These are phyloP conservation scores for Styphnolobium japonicum DNA, from an alignment of 306 rosid genomes.

Conservation along the genomic window DNA sequence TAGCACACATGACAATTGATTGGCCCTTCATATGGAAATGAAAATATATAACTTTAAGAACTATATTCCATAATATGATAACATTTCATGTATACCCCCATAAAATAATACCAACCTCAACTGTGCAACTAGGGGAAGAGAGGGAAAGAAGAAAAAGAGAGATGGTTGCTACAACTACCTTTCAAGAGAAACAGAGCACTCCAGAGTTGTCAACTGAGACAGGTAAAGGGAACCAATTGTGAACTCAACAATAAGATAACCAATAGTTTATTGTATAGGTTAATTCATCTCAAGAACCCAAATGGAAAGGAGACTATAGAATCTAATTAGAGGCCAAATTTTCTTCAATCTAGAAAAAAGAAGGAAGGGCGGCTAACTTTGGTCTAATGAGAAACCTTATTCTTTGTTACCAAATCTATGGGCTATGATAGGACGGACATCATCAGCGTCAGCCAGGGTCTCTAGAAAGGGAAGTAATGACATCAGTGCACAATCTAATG, in stretches of 20 bases:
- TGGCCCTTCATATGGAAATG: conserved; percentile 11
- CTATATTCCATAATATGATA: conserved; percentile 54
- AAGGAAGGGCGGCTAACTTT: conserved; percentile 52
- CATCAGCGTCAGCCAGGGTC: conserved; percentile 87
- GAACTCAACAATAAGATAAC: conserved; percentile 55
- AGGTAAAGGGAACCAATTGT: conserved; percentile 41
- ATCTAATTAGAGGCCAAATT: conserved; percentile 55
- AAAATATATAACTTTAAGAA: conserved; percentile 41
- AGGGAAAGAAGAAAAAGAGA: conserved; percentile 27
- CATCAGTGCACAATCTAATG: conserved; percentile 72
- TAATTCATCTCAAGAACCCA: conserved; percentile 58
- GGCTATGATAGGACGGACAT: conserved; percentile 93
- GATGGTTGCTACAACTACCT: conserved; percentile 68
- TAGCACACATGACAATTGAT: conserved; percentile 14
- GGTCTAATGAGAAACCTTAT: conserved; percentile 69
- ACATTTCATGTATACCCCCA: conserved; percentile 58
- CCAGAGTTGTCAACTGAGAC: conserved; percentile 59
- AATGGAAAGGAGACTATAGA: conserved; percentile 38
- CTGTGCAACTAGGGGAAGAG: conserved; percentile 58
- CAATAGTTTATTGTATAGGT: conserved; percentile 60
- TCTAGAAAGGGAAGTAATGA: conserved; percentile 96
- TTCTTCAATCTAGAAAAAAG: conserved; percentile 41
- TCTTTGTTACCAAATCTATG: conserved; percentile 87
- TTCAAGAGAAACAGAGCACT: conserved; percentile 64
- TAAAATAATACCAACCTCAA: conserved; percentile 41